Conservation (phyloP, 2,329 filamentous ascomycete genomes). For the Dryadomyces quercivorus region DNA sequence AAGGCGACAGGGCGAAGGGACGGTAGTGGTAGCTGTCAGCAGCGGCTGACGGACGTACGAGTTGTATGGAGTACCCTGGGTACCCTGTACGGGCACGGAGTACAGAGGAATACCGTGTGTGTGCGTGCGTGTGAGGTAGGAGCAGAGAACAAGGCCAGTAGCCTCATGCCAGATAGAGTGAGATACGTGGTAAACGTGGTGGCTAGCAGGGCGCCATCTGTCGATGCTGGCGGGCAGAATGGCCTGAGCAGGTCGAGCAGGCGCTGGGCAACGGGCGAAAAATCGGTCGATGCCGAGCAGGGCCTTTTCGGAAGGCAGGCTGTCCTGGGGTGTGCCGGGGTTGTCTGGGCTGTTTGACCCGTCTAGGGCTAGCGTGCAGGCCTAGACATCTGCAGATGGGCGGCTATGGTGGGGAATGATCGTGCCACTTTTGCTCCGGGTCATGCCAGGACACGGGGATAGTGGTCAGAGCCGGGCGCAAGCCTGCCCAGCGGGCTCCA, state of each 20-base stretch:
- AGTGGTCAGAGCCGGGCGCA: slow-evolving; percentile 8
- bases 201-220: neutral
- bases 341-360: neutral
- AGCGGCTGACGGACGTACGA: too few relatives aligned
- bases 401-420: slow-evolving; percentile 7
- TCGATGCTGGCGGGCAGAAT: slow-evolving; percentile 14
- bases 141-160: neutral
- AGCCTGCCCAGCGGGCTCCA: neutral
- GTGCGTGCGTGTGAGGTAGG: too few relatives aligned
- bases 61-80: too few relatives aligned
- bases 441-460: slow-evolving; percentile 10
- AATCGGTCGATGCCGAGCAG: slow-evolving; percentile 19
- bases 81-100: too few relatives aligned
- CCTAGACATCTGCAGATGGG: slow-evolving; percentile 1
- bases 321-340: neutral
- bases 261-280: slow-evolving; percentile 12
- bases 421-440: slow-evolving; percentile 12
- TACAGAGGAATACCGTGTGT: too few relatives aligned
- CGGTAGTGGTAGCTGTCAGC: too few relatives aligned
- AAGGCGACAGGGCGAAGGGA: neutral
- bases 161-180: neutral
- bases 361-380: neutral
- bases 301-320: neutral
- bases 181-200: neutral
- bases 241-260: slow-evolving; percentile 19